Evolutionary conservation across 192 early-diverging fungal species (phyloP).

Genomic region (Coemansia guatemalensis): DNA sequence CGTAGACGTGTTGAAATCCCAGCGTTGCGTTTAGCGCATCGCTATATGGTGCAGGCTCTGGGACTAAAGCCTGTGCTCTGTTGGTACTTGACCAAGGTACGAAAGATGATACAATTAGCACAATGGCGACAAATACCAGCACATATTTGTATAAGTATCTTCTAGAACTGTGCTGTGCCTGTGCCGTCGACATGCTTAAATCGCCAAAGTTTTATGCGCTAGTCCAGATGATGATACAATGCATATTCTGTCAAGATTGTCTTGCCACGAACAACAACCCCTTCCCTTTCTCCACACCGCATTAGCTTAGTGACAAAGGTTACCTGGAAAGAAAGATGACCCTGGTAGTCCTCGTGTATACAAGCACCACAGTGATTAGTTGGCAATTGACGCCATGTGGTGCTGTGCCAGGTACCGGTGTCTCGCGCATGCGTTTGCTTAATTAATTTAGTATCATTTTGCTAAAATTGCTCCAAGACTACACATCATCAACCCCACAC

Average conservation of each 20-base stretch:
- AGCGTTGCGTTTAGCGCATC: conserved; percentile 29
- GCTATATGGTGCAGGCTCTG: neutral
- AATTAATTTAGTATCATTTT: neutral
- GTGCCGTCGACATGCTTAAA: neutral
- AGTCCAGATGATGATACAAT: no score
- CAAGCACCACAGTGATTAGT: neutral
- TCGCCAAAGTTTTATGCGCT: neutral
- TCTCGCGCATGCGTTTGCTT: neutral
- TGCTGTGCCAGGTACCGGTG: neutral
- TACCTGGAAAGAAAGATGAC: no score
- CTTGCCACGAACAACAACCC: no score
- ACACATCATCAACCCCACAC: neutral
- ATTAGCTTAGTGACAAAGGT: neutral
- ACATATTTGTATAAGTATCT: neutral
- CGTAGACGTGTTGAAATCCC: conserved; percentile 34
- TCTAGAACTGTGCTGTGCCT: neutral
- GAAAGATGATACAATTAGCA: neutral
- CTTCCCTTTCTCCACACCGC: no score
- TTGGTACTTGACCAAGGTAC: neutral
- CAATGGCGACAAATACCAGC: neutral
- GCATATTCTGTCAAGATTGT: neutral
- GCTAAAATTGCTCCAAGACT: neutral
- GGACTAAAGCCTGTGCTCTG: neutral
- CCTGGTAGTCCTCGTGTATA: neutral
- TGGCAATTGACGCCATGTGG: neutral